Evolutionary conservation across 2,329 filamentous ascomycete species (phyloP).

Genomic region (Alternaria alternata): DNA sequence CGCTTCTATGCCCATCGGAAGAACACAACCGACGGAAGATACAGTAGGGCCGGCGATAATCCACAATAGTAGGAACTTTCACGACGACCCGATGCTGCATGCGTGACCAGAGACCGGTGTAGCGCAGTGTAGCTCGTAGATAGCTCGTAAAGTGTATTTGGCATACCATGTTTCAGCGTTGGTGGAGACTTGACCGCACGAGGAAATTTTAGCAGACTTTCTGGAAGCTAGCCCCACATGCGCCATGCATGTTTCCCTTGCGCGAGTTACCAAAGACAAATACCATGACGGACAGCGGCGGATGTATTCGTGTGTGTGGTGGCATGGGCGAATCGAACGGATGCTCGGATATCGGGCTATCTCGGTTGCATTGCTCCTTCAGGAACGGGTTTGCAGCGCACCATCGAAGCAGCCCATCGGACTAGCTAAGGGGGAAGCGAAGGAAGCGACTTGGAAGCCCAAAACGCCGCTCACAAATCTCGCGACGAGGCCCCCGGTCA

Average conservation of each 20-base stretch:
- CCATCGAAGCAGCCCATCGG: neutral
- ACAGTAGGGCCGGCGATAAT: constrained; percentile 11
- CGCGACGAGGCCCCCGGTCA: neutral
- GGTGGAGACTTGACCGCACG: neutral
- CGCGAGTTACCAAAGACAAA: constrained; percentile 1
- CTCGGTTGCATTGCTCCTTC: constrained; percentile 13
- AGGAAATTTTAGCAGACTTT: constrained; percentile 12
- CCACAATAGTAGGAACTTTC: constrained; percentile 4
- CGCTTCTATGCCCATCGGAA: constrained; percentile 1
- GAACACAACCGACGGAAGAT: neutral
- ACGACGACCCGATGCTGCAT: constrained; percentile 4
- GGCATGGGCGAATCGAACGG: constrained; percentile 1
- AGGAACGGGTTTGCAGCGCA: neutral
- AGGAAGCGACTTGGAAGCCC: constrained; percentile 1
- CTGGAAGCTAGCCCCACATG: constrained; percentile 1
- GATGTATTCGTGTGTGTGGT: neutral
- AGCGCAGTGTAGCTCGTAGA: neutral
- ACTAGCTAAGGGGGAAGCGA: constrained; percentile 10
- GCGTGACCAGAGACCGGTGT: constrained; percentile 8
- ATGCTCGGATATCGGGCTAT: constrained; percentile 14
- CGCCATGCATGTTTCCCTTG: constrained; percentile 3
- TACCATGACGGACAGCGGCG: constrained; percentile 4
- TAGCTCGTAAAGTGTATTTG: constrained; percentile 14
- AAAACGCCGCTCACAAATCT: constrained; percentile 6
- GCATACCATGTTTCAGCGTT: constrained; percentile 17